Percentiles rank a stretch among this genome's conserved stretches.
Conservation (phyloP, 2,329 filamentous ascomycete species). For the Bipolaris cookei region DNA sequence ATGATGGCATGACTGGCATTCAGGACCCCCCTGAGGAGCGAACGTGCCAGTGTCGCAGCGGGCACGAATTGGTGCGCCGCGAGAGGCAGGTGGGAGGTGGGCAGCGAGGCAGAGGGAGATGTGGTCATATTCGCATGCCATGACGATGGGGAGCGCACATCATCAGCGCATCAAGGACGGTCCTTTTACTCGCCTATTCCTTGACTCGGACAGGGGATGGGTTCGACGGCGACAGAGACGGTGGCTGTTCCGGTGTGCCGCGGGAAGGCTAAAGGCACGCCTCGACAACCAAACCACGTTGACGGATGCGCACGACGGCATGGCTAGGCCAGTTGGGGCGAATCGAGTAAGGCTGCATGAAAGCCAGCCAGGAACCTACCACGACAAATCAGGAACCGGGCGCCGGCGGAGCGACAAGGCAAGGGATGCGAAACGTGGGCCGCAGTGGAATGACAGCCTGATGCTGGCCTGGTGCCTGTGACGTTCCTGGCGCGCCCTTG, state of each 20-base stretch:
- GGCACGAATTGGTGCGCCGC: not conserved
- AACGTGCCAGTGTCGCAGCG: constrained; percentile 3
- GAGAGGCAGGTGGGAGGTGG: not conserved
- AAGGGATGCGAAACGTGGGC: constrained; percentile 27
- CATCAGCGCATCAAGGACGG: constrained; percentile 25
- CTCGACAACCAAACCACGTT: constrained; percentile 37
- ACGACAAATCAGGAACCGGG: constrained; percentile 33
- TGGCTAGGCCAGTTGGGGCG: constrained; percentile 20
- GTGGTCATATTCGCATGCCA: constrained; percentile 1
- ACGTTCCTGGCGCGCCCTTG: constrained; percentile 15
- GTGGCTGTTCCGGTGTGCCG: constrained; percentile 37
- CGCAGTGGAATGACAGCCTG: constrained; percentile 28
- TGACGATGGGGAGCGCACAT: constrained; percentile 18
- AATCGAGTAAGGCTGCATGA: constrained; percentile 43
- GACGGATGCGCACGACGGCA: constrained; percentile 30
- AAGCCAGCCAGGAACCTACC: constrained; percentile 39
- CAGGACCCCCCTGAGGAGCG: not conserved
- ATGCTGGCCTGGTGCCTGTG: constrained; percentile 22
- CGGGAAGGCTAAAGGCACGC: constrained; percentile 40
- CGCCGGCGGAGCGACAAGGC: constrained; percentile 24
- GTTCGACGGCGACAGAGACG: constrained; percentile 29
- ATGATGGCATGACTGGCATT: constrained; percentile 24
- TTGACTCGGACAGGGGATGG: constrained; percentile 27
- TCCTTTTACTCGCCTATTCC: constrained; percentile 17
- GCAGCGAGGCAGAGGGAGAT: not conserved